These are phyloP conservation scores for Phoenix roebelenii DNA, from an alignment of 176 grass and related monocot genomes.

Conservation along the genomic window DNA sequence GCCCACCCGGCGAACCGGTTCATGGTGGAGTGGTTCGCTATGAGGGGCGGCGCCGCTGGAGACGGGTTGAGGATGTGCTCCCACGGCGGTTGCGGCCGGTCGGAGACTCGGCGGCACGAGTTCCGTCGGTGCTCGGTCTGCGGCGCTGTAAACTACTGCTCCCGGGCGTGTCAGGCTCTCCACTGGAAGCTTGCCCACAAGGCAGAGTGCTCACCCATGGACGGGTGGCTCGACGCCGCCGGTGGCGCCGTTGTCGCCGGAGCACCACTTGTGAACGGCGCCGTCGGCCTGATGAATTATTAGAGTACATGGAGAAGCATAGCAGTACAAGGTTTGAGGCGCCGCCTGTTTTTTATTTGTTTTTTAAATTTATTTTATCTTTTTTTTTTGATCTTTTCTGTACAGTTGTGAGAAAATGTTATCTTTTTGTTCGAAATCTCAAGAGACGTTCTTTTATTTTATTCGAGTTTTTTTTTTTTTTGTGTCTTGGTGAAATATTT, in stretches of 20 bases:
- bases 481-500: too few relatives aligned
- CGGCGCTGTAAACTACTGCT: conserved; percentile 52
- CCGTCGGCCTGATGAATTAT: too few relatives aligned
- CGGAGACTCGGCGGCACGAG: conserved; percentile 53
- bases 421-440: too few relatives aligned
- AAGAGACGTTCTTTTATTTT: too few relatives aligned
- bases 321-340: too few relatives aligned
- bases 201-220: conserved; percentile 23
- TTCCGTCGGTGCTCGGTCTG: conserved; percentile 65
- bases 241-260: conserved; percentile 12
- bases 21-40: conserved; percentile 59
- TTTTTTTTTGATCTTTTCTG: too few relatives aligned
- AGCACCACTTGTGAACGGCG: too few relatives aligned
- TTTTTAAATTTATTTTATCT: too few relatives aligned
- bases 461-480: too few relatives aligned
- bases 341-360: too few relatives aligned
- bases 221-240: conserved; percentile 6
- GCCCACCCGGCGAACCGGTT: conserved; percentile 39
- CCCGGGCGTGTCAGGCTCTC: conserved; percentile 59
- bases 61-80: conserved; percentile 37
- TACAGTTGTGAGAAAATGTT: too few relatives aligned
- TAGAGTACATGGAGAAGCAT: too few relatives aligned
- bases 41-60: neutral
- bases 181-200: conserved; percentile 60
- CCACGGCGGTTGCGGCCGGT: conserved; percentile 33